Percentiles rank a stretch among this genome's conserved stretches.
Conservation (phyloP, 495 filamentous ascomycete species). For the Aspergillus nanangensis region DNA sequence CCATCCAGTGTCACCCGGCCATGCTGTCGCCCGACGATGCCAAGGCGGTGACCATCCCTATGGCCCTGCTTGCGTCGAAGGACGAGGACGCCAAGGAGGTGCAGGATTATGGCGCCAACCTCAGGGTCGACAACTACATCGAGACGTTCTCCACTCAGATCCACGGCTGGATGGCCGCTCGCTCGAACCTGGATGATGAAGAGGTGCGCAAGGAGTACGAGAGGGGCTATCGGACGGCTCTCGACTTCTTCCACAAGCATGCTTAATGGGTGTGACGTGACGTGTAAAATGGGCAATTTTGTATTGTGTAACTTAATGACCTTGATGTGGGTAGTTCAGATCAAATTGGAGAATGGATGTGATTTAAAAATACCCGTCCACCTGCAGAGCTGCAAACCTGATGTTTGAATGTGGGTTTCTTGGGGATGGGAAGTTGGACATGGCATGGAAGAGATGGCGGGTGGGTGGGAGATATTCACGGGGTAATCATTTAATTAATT, state of each 20-base stretch:
- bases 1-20: conserved; percentile 73
- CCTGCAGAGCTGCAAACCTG: no score
- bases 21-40: conserved; percentile 79
- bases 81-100: conserved; percentile 67
- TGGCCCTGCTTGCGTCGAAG: conserved; percentile 61
- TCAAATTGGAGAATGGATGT: background rate
- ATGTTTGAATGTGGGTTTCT: no score
- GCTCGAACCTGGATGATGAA: conserved; percentile 61
- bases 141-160: conserved; percentile 79
- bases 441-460: no score
- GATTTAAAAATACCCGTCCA: no score
- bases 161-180: conserved; percentile 90
- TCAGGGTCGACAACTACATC: conserved; percentile 63
- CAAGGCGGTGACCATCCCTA: conserved; percentile 56
- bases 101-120: conserved; percentile 61
- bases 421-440: no score
- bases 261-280: conserved; percentile 39
- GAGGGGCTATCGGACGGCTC: conserved; percentile 68
- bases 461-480: no score
- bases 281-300: background rate
- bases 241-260: conserved; percentile 74
- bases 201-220: conserved; percentile 72
- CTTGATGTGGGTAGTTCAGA: background rate
- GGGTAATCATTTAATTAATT: no score
- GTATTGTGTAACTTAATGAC: background rate